Conservation (phyloP, 495 filamentous ascomycete species). For the Penicillium atrosanguineum region DNA sequence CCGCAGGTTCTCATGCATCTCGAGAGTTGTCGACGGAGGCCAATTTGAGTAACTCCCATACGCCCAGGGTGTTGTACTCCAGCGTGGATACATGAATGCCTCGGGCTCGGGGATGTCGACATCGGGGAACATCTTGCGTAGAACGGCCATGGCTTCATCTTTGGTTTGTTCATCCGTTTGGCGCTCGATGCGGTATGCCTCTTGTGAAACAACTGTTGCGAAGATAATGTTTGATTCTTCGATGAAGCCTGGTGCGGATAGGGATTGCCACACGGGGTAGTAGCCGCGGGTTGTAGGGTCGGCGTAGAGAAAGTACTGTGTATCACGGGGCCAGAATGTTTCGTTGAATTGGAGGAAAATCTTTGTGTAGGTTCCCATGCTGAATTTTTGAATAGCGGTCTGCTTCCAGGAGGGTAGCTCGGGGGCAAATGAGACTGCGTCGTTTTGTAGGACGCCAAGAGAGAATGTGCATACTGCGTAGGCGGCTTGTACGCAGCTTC, state of each 20-base stretch:
- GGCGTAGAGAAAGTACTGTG: constrained; percentile 72
- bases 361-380: constrained; percentile 77
- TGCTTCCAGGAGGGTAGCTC: constrained; percentile 65
- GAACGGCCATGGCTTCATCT: constrained; percentile 56
- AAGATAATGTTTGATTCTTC: constrained; percentile 66
- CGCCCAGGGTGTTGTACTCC: constrained; percentile 64
- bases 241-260: constrained; percentile 57
- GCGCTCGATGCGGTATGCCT: constrained; percentile 62
- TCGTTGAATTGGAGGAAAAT: constrained; percentile 73
- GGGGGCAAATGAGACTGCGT: constrained; percentile 59
- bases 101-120: constrained; percentile 62
- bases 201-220: constrained; percentile 60
- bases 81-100: constrained; percentile 68
- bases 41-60: constrained; percentile 74
- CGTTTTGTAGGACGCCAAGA: constrained; percentile 67
- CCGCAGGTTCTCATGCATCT: constrained; percentile 70
- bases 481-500: constrained; percentile 59
- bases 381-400: constrained; percentile 61
- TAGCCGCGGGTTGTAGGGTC: constrained; percentile 60
- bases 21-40: constrained; percentile 62
- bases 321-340: constrained; percentile 66
- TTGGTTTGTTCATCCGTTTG: constrained; percentile 62
- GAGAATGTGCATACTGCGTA: constrained; percentile 60
- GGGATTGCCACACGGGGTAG: constrained; percentile 70
- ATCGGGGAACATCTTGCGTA: constrained; percentile 64